These are phyloP conservation scores for Zasmidium angulare DNA, from an alignment of 2,329 filamentous ascomycete species.

Conservation along the genomic window DNA sequence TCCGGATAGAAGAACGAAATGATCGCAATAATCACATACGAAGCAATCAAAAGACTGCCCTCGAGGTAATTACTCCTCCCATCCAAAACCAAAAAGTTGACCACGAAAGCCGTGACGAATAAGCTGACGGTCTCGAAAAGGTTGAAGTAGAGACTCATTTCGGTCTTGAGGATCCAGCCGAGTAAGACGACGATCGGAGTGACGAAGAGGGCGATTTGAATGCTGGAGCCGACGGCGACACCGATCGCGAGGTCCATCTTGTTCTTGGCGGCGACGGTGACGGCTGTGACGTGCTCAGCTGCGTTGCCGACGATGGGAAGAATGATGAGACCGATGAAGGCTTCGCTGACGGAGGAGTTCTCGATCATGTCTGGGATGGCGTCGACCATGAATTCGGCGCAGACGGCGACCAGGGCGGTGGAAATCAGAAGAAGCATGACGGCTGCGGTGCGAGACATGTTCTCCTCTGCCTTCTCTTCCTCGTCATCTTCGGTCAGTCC, in stretches of 20 bases:
- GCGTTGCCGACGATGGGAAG: conserved; percentile 82
- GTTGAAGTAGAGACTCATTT: conserved; percentile 66
- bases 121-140: conserved; percentile 67
- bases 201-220: conserved; percentile 77
- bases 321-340: conserved; percentile 78
- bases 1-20: conserved; percentile 52
- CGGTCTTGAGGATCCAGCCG: conserved; percentile 73
- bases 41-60: conserved; percentile 70
- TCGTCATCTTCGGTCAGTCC: conserved; percentile 18
- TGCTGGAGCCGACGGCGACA: conserved; percentile 75
- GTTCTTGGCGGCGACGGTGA: conserved; percentile 77
- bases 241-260: conserved; percentile 84
- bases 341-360: conserved; percentile 60
- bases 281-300: conserved; percentile 77
- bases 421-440: conserved; percentile 56
- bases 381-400: conserved; percentile 71
- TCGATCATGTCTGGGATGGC: conserved; percentile 68
- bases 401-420: conserved; percentile 60
- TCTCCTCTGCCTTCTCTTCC: conserved; percentile 35
- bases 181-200: conserved; percentile 75
- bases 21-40: conserved; percentile 75
- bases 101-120: conserved; percentile 79
- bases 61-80: conserved; percentile 83
- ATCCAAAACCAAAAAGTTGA: conserved; percentile 83
- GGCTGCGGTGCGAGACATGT: conserved; percentile 59